phyloP scores from a whole-genome alignment of 2,329 filamentous ascomycete genomes.

The Sporothrix luriei region DNA sequence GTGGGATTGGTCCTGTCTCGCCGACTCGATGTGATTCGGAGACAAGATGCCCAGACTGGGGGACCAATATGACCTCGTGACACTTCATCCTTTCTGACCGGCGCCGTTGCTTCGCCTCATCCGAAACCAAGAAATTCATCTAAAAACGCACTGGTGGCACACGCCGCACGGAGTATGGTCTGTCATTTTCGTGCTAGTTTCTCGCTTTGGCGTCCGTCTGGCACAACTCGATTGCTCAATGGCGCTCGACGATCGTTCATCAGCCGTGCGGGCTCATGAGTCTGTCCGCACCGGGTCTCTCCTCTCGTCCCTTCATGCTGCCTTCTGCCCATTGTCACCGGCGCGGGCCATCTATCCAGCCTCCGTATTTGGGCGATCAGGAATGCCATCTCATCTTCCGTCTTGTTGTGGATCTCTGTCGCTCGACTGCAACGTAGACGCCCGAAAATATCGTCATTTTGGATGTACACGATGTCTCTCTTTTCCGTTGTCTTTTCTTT shows the following conservation, averaged over 20 bases:
- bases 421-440: neutral
- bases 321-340: neutral
- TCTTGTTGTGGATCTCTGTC: neutral
- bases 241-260: neutral
- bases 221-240: neutral
- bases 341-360: constrained; percentile 16
- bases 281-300: constrained; percentile 2
- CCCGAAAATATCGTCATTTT: constrained; percentile 13
- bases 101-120: constrained; percentile 8
- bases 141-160: neutral
- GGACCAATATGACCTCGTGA: neutral
- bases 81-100: neutral
- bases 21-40: constrained; percentile 22
- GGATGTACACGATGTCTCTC: neutral
- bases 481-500: neutral
- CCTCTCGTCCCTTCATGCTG: neutral
- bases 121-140: neutral
- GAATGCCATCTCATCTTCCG: neutral
- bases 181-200: too few relatives aligned
- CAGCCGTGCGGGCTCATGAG: constrained; percentile 20
- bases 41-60: neutral
- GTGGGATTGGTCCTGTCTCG: neutral
- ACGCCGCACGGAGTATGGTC: neutral
- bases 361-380: neutral
- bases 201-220: constrained; percentile 11